Percentiles rank a stretch among this genome's conserved stretches.
Evolutionary conservation across 371 early-diverging fungal species (phyloP).

Genomic region (Mucor sp.): DNA sequence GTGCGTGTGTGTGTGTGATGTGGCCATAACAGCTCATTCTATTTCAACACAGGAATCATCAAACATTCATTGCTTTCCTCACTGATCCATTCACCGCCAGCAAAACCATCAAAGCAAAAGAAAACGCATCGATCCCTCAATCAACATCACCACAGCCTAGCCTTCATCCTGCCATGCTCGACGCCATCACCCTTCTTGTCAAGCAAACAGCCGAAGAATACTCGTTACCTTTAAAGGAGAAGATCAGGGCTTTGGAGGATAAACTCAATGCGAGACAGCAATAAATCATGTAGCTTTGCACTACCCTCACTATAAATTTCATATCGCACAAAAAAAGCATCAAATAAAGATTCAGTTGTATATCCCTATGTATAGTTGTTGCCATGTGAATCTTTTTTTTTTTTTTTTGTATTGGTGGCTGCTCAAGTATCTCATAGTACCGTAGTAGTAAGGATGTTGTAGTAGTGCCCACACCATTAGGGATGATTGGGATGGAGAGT

Average conservation of each 20-base stretch:
- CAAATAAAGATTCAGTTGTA: not conserved
- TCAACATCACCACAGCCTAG: not conserved
- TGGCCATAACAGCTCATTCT: not conserved
- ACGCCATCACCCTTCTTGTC: constrained; percentile 16
- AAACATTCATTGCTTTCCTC: constrained; percentile 24
- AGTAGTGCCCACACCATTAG: too few relatives aligned
- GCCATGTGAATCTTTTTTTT: too few relatives aligned
- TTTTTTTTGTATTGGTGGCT: too few relatives aligned
- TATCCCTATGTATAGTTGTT: not conserved
- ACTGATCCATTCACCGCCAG: constrained; percentile 25
- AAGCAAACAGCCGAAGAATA: constrained; percentile 18
- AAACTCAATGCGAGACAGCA: constrained; percentile 8
- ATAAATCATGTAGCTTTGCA: not conserved
- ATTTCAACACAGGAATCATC: constrained; percentile 22
- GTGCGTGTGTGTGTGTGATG: not conserved
- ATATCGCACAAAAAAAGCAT: constrained; percentile 4
- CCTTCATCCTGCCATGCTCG: constrained; percentile 17
- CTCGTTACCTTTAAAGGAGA: constrained; percentile 5
- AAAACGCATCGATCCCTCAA: not conserved
- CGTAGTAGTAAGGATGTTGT: too few relatives aligned
- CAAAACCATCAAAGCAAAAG: not conserved
- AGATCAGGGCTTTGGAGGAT: constrained; percentile 21
- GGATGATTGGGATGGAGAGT: too few relatives aligned
- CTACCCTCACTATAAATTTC: not conserved
- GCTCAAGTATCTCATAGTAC: too few relatives aligned